These are phyloP conservation scores for Xylaria curta DNA, from an alignment of 495 filamentous ascomycete genomes.

Conservation along the genomic window DNA sequence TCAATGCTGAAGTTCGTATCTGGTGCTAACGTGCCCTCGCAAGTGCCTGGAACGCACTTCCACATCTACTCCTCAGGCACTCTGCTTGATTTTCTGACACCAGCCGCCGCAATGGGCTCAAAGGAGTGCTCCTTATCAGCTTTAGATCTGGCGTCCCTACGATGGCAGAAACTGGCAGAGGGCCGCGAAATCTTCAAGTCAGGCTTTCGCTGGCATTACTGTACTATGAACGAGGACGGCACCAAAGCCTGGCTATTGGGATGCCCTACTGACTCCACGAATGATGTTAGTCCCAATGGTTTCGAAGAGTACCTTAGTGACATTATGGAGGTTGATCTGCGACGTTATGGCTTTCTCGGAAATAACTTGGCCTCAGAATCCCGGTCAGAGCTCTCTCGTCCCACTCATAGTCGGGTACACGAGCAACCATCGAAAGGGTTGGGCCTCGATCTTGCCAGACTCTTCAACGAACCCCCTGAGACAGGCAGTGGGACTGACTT, in stretches of 20 bases:
- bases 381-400: constrained; percentile 61
- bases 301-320: constrained; percentile 91
- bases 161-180: constrained; percentile 93
- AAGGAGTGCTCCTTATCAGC: constrained; percentile 90
- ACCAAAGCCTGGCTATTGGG: constrained; percentile 98
- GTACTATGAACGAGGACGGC: constrained; percentile 87
- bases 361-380: constrained; percentile 71
- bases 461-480: constrained; percentile 84
- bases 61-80: constrained; percentile 93
- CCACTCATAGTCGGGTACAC: constrained; percentile 46
- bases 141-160: constrained; percentile 80
- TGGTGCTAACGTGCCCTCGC: constrained; percentile 83
- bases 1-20: constrained; percentile 88
- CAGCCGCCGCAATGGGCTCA: constrained; percentile 78
- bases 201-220: constrained; percentile 96
- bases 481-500: constrained; percentile 84
- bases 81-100: constrained; percentile 91
- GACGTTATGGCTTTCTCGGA: constrained; percentile 82
- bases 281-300: constrained; percentile 60
- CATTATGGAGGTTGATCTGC: constrained; percentile 88
- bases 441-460: constrained; percentile 78
- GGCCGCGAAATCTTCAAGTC: constrained; percentile 89
- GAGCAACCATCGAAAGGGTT: constrained; percentile 68
- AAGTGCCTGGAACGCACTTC: constrained; percentile 89
- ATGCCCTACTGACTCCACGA: constrained; percentile 71